phyloP scores from a whole-genome alignment of 768 basidiomycete species.

The Agrocybe praecox region DNA sequence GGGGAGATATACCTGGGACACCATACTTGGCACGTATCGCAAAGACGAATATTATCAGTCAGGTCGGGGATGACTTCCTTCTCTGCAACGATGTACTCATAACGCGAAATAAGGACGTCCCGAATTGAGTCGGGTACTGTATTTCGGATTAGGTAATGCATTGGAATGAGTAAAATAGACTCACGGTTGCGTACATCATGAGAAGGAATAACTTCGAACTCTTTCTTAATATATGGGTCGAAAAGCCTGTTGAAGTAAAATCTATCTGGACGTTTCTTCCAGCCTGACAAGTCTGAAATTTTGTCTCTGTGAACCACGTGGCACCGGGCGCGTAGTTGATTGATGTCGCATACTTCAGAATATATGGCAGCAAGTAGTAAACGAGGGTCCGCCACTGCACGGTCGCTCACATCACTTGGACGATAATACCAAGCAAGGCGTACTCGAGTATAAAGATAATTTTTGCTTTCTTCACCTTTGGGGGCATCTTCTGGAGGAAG shows the following conservation, averaged over 20 bases:
- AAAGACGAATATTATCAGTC: slow-evolving; percentile 83
- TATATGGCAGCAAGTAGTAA: slow-evolving; percentile 94
- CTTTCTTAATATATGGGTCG: slow-evolving; percentile 97
- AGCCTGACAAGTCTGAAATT: slow-evolving; percentile 88
- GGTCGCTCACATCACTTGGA: slow-evolving; percentile 93
- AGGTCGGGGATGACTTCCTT: slow-evolving; percentile 91
- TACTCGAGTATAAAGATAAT: slow-evolving; percentile 78
- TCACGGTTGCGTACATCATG: slow-evolving; percentile 86
- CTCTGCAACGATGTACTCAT: slow-evolving; percentile 95
- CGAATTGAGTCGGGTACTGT: slow-evolving; percentile 83
- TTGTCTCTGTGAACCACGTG: slow-evolving; percentile 95
- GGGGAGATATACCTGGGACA: slow-evolving; percentile 71
- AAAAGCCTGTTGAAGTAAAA: slow-evolving; percentile 97
- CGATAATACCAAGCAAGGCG: slow-evolving; percentile 97
- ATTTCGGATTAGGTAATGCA: slow-evolving; percentile 21
- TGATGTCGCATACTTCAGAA: slow-evolving; percentile 94
- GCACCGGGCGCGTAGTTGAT: slow-evolving; percentile 91
- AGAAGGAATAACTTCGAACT: slow-evolving; percentile 93
- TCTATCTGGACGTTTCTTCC: slow-evolving; percentile 92
- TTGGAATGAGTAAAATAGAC: slow-evolving; percentile 34
- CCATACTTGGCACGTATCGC: slow-evolving; percentile 87
- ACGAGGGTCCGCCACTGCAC: slow-evolving; percentile 87
- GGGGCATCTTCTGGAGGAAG: slow-evolving; percentile 76
- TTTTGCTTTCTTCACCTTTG: slow-evolving; percentile 66
- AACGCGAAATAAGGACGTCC: slow-evolving; percentile 74